phyloP scores from a whole-genome alignment of 2,329 filamentous ascomycete genomes.

The Cytospora leucostoma region DNA sequence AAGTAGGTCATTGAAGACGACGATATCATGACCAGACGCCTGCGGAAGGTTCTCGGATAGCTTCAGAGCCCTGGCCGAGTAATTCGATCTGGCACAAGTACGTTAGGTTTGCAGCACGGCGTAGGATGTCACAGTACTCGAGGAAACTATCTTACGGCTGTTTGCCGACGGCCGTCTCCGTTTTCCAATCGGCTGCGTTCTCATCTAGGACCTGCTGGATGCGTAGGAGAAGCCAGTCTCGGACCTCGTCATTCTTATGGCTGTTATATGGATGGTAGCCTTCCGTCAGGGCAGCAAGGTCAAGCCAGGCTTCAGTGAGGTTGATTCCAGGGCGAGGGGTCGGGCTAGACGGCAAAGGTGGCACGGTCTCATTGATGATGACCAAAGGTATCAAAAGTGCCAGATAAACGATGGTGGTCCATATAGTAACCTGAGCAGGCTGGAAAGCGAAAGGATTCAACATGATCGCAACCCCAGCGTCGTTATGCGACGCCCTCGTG shows the following conservation, averaged over 20 bases:
- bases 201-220: conserved; percentile 68
- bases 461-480: conserved; percentile 16
- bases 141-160: conserved; percentile 27
- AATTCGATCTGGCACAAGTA: conserved; percentile 7
- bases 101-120: conserved; percentile 2
- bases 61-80: conserved; percentile 2
- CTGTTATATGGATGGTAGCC: conserved; percentile 89
- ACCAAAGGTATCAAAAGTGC: conserved; percentile 73
- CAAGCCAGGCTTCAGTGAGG: conserved; percentile 81
- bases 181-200: conserved; percentile 55
- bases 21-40: conserved; percentile 45
- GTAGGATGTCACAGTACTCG: not conserved
- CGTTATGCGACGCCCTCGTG: not conserved
- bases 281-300: conserved; percentile 73
- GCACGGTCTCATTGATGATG: conserved; percentile 74
- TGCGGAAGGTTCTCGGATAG: conserved; percentile 6
- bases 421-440: conserved; percentile 78
- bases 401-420: conserved; percentile 75
- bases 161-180: conserved; percentile 39
- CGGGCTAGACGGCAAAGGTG: conserved; percentile 58
- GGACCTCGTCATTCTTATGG: conserved; percentile 76
- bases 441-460: conserved; percentile 72
- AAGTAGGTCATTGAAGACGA: conserved; percentile 75
- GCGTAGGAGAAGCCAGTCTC: conserved; percentile 71
- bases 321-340: conserved; percentile 66